Conservation (phyloP, 208 protist species). For the Vickermania ingenoplastis region DNA sequence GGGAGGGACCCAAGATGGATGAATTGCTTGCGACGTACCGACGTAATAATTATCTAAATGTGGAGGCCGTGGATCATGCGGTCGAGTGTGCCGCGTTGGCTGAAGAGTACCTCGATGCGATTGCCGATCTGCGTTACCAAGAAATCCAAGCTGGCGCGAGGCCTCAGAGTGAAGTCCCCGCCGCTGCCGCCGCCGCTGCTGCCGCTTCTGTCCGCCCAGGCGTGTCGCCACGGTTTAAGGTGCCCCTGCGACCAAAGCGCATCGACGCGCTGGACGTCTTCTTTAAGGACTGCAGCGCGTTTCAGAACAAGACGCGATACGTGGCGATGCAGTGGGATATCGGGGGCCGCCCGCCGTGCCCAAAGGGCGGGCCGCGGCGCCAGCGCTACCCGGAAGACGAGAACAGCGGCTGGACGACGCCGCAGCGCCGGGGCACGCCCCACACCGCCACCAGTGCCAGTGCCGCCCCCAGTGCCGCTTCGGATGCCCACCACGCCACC, state of each 20-base stretch:
- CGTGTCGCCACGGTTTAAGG: neutral
- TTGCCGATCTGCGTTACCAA: slow-evolving; percentile 31
- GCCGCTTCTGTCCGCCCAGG: neutral
- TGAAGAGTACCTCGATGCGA: slow-evolving; percentile 34
- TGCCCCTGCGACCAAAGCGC: neutral
- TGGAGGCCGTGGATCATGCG: slow-evolving; percentile 27
- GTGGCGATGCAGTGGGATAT: neutral
- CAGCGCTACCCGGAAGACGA: neutral
- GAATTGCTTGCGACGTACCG: slow-evolving; percentile 16
- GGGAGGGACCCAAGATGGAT: slow-evolving; percentile 41
- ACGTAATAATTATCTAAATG: slow-evolving; percentile 38
- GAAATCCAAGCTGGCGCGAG: slow-evolving; percentile 11
- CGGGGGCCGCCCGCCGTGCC: neutral
- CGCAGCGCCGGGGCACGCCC: neutral
- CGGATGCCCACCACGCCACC: neutral
- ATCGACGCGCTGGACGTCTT: neutral
- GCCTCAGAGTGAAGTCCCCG: no score
- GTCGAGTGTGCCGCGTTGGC: slow-evolving; percentile 34
- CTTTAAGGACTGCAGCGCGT: neutral
- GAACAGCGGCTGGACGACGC: neutral
- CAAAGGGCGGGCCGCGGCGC: neutral
- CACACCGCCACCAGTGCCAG: no score
- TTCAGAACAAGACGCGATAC: neutral
- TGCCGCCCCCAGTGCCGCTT: no score
- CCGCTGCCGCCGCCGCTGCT: neutral